Evolutionary conservation across 768 basidiomycete species (phyloP).

Genomic region (Gautieria morchelliformis): DNA sequence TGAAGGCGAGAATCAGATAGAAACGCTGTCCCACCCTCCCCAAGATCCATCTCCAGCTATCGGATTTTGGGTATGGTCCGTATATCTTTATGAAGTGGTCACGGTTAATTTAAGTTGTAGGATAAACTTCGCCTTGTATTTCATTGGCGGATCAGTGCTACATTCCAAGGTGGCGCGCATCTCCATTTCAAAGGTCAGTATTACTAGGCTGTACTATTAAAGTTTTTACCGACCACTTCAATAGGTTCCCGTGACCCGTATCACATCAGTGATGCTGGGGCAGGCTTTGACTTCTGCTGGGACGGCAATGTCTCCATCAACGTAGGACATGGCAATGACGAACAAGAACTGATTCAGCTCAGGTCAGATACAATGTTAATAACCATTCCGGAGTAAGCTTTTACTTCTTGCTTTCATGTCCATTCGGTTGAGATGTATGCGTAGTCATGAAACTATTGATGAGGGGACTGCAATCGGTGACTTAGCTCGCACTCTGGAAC

Average conservation of each 20-base stretch:
- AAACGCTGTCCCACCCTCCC: slow-evolving; percentile 67
- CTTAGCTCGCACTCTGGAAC: background rate
- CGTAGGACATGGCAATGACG: slow-evolving; percentile 60
- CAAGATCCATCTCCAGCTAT: slow-evolving; percentile 73
- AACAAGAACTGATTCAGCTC: slow-evolving; percentile 76
- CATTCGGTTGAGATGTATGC: background rate
- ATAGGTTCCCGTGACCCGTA: slow-evolving; percentile 80
- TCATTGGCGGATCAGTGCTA: slow-evolving; percentile 68
- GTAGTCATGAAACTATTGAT: background rate
- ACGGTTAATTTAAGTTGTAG: slow-evolving; percentile 26
- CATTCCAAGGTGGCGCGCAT: slow-evolving; percentile 64
- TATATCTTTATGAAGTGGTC: background rate
- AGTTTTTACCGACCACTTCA: background rate
- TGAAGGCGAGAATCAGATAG: slow-evolving; percentile 28
- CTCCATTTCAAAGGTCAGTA: slow-evolving; percentile 75
- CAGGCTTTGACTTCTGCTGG: slow-evolving; percentile 86
- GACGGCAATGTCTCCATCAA: slow-evolving; percentile 61
- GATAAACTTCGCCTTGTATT: slow-evolving; percentile 62
- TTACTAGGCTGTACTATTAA: background rate
- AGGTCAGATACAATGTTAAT: slow-evolving; percentile 71
- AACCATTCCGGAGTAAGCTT: slow-evolving; percentile 75
- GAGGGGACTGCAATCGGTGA: background rate
- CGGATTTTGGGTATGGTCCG: slow-evolving; percentile 83
- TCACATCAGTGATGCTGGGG: slow-evolving; percentile 53
- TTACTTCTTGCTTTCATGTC: background rate